Base-by-base conservation (phyloP, 2,329 filamentous ascomycete genomes). In the Pseudocercospora cruenta region DNA sequence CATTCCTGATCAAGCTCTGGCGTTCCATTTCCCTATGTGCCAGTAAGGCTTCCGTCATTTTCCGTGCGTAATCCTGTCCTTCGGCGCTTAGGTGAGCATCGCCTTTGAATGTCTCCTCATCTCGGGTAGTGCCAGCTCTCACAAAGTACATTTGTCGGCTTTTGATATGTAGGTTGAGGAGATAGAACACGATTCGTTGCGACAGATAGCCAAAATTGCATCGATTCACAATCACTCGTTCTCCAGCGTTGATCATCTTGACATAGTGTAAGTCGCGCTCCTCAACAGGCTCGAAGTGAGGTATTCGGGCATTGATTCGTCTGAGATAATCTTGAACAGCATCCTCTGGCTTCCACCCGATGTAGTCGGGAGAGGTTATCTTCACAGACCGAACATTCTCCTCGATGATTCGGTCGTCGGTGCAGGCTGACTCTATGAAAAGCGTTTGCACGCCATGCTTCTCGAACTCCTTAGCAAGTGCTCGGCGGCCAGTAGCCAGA, bases 161-260 rank as follows among this genome's bases (percentile, higher is more conserved):
- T 79, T 99, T 98, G 83, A 97, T 97, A 79, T 99, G 95, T 24
- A 98, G 84, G 75, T 99, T 99, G 76, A 97, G 92, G 55, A 99
- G 88, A 79, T 98, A 99, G 80, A 99, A 99, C 63, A 99, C 94
- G 71, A 99, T 99, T 67, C 95, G 89, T 78, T 99, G 94, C 0
- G 94, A 96, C 33, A 99, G 86, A 76, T 99, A 99, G 73, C 94
- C 94, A 79, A 99, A 98, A 76, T 91, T 94, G 77, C 95, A 92
- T 72, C 98, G 97, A 82, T 99, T 99, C 80, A 98, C 94, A 73
- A 94, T 91, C 76, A 99, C 91, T 71, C 93, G 89, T 76, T 94
- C 89, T 53, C 95, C 95, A 7, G 95, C 95, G 73, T 99, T 99
- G 78, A 98, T 96, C 94, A 99, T 97, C 83, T 97, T 97, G 82